phyloP scores from a whole-genome alignment of 805 yeast species.

The Wickerhamiella australiensis region DNA sequence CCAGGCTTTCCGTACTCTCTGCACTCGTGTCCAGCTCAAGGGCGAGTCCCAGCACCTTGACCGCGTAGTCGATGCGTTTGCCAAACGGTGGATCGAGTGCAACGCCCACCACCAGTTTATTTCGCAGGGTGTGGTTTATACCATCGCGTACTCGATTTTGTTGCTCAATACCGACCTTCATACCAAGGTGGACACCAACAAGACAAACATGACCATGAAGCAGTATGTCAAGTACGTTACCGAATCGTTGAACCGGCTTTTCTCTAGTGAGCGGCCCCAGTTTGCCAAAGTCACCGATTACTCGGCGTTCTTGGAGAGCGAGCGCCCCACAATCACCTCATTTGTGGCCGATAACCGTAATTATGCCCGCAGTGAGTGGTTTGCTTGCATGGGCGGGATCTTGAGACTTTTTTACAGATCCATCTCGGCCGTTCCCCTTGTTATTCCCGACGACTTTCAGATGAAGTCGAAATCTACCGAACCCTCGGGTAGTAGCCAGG shows the following conservation, averaged over 20 bases:
- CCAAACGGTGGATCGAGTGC: conserved; percentile 47
- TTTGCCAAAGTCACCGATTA: conserved; percentile 14
- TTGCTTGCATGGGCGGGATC: conserved; percentile 11
- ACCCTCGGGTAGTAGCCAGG: not conserved
- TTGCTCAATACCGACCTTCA: conserved; percentile 69
- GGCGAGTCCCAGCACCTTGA: conserved; percentile 80
- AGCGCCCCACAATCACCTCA: conserved; percentile 14
- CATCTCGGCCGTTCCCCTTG: conserved; percentile 11
- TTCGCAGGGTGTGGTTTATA: conserved; percentile 49
- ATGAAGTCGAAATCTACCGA: not conserved
- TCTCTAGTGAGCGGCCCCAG: conserved; percentile 7
- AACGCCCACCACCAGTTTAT: conserved; percentile 38
- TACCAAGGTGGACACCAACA: conserved; percentile 32
- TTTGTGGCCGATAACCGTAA: conserved; percentile 16
- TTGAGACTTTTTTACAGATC: conserved; percentile 11
- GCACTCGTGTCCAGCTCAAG: conserved; percentile 54
- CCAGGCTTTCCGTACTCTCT: conserved; percentile 45
- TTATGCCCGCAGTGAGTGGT: conserved; percentile 12
- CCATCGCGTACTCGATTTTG: conserved; percentile 57
- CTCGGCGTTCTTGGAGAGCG: conserved; percentile 14
- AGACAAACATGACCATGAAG: conserved; percentile 31
- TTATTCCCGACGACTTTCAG: conserved; percentile 12
- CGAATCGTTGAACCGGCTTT: conserved; percentile 33
- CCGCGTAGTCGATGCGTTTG: conserved; percentile 54
- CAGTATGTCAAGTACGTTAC: conserved; percentile 41